These are phyloP conservation scores for Papilionanthe hybrid DNA, from an alignment of 116 monocot species.

Conservation along the genomic window DNA sequence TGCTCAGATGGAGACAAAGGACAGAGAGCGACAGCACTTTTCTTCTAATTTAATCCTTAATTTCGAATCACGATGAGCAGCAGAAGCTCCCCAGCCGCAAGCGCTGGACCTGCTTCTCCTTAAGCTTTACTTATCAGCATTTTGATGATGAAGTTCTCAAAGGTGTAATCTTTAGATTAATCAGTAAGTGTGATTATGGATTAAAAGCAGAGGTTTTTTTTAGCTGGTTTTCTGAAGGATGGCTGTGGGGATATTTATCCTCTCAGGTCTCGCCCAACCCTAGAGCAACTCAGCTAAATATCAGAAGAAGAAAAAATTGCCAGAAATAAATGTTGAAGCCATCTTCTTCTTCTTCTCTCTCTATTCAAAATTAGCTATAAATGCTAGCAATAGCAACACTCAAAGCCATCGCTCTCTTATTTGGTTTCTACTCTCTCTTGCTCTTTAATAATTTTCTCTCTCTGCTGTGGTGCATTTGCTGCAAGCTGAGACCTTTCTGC, in stretches of 20 bases:
- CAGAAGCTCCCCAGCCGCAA: too few species aligned
- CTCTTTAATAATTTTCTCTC: background rate
- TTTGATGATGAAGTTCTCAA: too few species aligned
- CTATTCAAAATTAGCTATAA: background rate
- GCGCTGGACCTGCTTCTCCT: too few species aligned
- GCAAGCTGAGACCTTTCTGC: slow-evolving; percentile 3
- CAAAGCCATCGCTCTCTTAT: slow-evolving; percentile 1
- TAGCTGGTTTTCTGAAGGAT: background rate
- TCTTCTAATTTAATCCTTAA: background rate
- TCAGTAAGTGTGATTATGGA: too few species aligned
- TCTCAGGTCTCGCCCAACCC: background rate
- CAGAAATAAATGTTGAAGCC: background rate
- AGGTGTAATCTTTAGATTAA: too few species aligned
- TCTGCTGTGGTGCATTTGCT: slow-evolving; percentile 5
- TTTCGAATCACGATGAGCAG: too few species aligned
- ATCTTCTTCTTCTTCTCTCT: background rate
- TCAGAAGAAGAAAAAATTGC: background rate
- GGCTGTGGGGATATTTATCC: background rate
- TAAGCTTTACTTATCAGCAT: too few species aligned
- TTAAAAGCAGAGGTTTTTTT: background rate
- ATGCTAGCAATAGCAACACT: slow-evolving; percentile 8
- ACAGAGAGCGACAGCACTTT: slow-evolving; percentile 11
- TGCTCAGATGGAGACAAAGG: slow-evolving; percentile 5
- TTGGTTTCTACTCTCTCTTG: background rate
- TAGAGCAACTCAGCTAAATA: background rate